A percentile compares a stretch with the other conserved stretches of the same genome.
These are phyloP conservation scores for Tilletia walkeri DNA, from an alignment of 1,284 basidiomycete species.

Conservation along the genomic window DNA sequence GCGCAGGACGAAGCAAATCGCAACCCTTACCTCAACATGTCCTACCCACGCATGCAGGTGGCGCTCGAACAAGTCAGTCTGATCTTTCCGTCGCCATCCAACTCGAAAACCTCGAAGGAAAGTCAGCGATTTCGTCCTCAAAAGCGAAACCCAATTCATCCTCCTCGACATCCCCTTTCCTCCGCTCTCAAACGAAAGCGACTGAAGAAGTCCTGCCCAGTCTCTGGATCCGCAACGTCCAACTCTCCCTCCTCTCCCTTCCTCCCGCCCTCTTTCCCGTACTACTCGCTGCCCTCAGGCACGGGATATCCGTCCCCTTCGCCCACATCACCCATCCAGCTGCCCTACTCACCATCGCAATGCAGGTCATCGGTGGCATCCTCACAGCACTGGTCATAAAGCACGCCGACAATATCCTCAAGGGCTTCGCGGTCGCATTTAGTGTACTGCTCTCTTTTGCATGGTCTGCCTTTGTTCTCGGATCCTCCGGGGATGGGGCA, in stretches of 20 bases:
- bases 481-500: neutral
- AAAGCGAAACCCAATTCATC: no score
- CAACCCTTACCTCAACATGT: neutral
- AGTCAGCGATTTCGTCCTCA: neutral
- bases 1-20: neutral
- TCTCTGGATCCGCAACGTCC: conserved; percentile 94
- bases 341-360: conserved; percentile 68
- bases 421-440: conserved; percentile 82
- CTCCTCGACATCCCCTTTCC: neutral
- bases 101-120: neutral
- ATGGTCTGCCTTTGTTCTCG: conserved; percentile 44
- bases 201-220: neutral
- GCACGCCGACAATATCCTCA: conserved; percentile 60
- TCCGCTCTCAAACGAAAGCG: neutral
- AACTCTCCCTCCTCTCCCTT: conserved; percentile 89
- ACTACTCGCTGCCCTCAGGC: conserved; percentile 61
- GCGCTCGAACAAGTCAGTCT: neutral
- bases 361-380: conserved; percentile 85
- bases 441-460: conserved; percentile 91
- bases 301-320: conserved; percentile 42
- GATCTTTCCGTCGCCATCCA: no score
- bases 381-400: conserved; percentile 72
- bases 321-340: conserved; percentile 58
- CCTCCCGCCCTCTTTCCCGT: conserved; percentile 84
- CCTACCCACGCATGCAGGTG: conserved; percentile 67